Base-by-base conservation (phyloP, 768 basidiomycete species). In the Pisolithus microcarpus region DNA sequence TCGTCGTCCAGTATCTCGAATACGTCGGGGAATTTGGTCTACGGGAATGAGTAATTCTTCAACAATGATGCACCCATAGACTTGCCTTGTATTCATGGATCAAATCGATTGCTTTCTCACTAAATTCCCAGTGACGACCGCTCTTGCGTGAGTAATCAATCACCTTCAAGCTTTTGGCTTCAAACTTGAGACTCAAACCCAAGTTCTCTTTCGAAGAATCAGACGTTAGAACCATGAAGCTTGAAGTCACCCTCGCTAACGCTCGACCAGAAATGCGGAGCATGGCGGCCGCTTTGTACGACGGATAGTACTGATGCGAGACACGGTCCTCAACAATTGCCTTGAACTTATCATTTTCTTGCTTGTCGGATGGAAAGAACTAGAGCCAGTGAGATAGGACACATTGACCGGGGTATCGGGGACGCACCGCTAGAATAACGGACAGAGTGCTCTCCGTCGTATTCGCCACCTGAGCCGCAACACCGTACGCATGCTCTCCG, bases 101-200 rank as follows among this genome's bases (percentile, higher is more conserved):
- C 16, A 97, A 76, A 23, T 85, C 74, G 37, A 94, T 70, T 0
- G 95, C 85, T 63, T 84, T 89, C 52, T 91, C 80, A 59, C 91
- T 95, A 61, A 87, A 98, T 62, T 99, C 94, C 96, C 95, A 99
- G 31, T 81, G 75, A 7, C 83, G 72, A 8, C 84, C 85, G 26
- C 85, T 81, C 69, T 95, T 94, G 54, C 81, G 77, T 7, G 92
- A 86, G 68, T 96, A 97, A 54, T 90, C 88, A 42, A 96, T 75
- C 1, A 99, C 96, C 69, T 98, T 99, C 59, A 92, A 66, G 9
- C 83, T 79, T 69, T 96, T 98, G 11, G 82, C 88, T 62, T 99
- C 96, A 55, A 96, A 99, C 66, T 99, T 99, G 58, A 99, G 78
- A 64, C 89, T 91, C 38, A 99, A 77, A 2, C 96, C 96, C 28